Percentiles rank a stretch among this genome's conserved stretches.
phyloP scores from a whole-genome alignment of 441 rosid genomes.

The Flueggea neowawraea region DNA sequence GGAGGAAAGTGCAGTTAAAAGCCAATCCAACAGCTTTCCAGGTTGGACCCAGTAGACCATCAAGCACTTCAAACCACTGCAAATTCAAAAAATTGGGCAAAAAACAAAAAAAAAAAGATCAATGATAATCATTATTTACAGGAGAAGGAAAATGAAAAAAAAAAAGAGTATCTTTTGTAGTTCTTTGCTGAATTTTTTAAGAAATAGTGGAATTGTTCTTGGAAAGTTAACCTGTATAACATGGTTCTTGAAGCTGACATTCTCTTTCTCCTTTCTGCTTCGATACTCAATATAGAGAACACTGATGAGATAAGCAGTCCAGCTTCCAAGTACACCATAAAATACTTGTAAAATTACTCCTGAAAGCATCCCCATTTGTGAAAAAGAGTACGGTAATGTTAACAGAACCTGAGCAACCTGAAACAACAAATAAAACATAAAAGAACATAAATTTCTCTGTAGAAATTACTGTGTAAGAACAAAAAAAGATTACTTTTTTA shows the following conservation, averaged over 20 bases:
- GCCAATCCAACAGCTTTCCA: constrained; percentile 94
- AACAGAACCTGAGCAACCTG: constrained; percentile 96
- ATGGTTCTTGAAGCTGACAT: constrained; percentile 93
- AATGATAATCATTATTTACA: neutral
- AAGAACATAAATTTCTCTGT: neutral
- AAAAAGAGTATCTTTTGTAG: neutral
- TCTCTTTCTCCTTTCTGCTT: constrained; percentile 88
- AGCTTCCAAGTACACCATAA: constrained; percentile 88
- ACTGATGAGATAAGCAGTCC: constrained; percentile 98
- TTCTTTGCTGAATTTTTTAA: neutral
- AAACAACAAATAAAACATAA: neutral
- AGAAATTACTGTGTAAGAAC: neutral
- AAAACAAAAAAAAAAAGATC: constrained; percentile 1
- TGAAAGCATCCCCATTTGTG: constrained; percentile 89
- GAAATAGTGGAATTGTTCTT: neutral
- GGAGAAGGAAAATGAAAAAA: neutral
- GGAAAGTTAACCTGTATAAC: constrained; percentile 70
- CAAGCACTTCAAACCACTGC: constrained; percentile 99
- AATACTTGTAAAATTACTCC: constrained; percentile 83
- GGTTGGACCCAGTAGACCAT: constrained; percentile 85
- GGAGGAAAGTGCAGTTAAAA: constrained; percentile 90
- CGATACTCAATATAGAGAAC: constrained; percentile 90
- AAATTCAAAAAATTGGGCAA: neutral
- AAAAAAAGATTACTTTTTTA: neutral
- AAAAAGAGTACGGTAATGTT: constrained; percentile 93